These are phyloP conservation scores for Chrysophaeum taylorii DNA, from an alignment of 352 stramenopile species.

Conservation along the genomic window DNA sequence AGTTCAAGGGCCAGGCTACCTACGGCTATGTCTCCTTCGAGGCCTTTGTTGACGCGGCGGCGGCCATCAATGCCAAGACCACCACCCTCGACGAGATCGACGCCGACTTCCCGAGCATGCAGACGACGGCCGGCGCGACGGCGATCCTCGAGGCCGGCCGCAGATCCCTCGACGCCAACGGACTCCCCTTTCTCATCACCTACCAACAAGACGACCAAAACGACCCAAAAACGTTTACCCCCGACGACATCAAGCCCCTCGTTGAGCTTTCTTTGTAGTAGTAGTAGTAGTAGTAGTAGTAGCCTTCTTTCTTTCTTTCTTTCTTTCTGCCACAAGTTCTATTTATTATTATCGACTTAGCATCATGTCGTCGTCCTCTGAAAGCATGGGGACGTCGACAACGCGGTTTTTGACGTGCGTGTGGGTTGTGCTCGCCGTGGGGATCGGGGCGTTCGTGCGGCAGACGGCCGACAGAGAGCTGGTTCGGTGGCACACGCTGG, in stretches of 20 bases:
- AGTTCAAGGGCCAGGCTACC: slow-evolving; percentile 54
- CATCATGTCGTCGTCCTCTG: too few relatives aligned
- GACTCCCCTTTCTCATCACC: slow-evolving; percentile 59
- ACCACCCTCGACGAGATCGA: slow-evolving; percentile 52
- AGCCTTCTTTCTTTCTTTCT: too few relatives aligned
- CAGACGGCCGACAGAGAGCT: neutral
- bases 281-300: too few relatives aligned
- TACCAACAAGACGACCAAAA: slow-evolving; percentile 38
- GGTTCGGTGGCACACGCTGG: neutral
- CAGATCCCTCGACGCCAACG: slow-evolving; percentile 54
- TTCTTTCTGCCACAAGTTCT: too few relatives aligned
- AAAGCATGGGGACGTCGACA: neutral
- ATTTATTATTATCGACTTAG: too few relatives aligned
- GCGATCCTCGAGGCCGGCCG: slow-evolving; percentile 71
- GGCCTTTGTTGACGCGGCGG: slow-evolving; percentile 65
- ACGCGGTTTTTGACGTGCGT: neutral
- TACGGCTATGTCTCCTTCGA: slow-evolving; percentile 47
- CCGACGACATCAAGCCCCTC: slow-evolving; percentile 8
- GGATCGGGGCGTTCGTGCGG: neutral
- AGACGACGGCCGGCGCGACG: slow-evolving; percentile 66
- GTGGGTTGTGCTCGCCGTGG: neutral
- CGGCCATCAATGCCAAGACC: slow-evolving; percentile 46
- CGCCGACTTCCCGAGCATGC: slow-evolving; percentile 56
- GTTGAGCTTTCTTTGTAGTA: too few relatives aligned
- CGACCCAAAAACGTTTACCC: too few relatives aligned